These are phyloP conservation scores for Didymella sp. DNA, from an alignment of 2,329 filamentous ascomycete species.

Conservation along the genomic window DNA sequence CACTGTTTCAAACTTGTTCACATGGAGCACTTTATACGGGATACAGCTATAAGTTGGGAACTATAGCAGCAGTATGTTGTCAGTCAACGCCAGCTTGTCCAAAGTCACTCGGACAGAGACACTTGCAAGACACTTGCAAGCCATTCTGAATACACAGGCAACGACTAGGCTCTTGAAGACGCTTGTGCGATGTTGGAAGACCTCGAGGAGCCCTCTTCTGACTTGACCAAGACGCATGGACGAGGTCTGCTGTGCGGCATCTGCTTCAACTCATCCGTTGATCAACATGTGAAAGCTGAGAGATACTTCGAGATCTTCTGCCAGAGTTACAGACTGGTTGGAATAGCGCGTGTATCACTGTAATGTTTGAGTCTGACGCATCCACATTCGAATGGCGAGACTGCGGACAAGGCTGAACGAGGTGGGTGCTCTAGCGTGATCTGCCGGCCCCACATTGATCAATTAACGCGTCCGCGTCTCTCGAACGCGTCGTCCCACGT, in stretches of 20 bases:
- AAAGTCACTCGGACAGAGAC: neutral
- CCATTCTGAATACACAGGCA: neutral
- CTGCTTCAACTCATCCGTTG: neutral
- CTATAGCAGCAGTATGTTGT: neutral
- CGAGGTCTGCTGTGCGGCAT: neutral
- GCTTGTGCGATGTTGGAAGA: neutral
- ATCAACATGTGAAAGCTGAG: neutral
- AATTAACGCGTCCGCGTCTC: slow-evolving; percentile 18
- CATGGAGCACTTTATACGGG: neutral
- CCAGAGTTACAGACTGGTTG: neutral
- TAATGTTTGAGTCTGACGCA: neutral
- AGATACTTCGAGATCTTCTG: too few relatives aligned
- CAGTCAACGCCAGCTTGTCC: neutral
- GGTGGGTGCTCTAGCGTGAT: slow-evolving; percentile 10
- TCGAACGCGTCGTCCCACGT: slow-evolving; percentile 14
- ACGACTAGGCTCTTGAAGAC: neutral
- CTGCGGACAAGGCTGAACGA: neutral
- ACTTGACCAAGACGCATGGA: neutral
- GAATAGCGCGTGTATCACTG: neutral
- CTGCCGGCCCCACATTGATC: slow-evolving; percentile 8
- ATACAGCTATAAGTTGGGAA: neutral
- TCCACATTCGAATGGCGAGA: neutral
- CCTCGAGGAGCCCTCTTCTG: neutral
- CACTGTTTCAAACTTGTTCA: slow-evolving; percentile 3
- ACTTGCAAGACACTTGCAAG: neutral